Percentiles rank a stretch among this genome's conserved stretches.
Evolutionary conservation across 2,329 filamentous ascomycete genomes (phyloP).

Genomic region (Ophiostoma novo-ulmi): DNA sequence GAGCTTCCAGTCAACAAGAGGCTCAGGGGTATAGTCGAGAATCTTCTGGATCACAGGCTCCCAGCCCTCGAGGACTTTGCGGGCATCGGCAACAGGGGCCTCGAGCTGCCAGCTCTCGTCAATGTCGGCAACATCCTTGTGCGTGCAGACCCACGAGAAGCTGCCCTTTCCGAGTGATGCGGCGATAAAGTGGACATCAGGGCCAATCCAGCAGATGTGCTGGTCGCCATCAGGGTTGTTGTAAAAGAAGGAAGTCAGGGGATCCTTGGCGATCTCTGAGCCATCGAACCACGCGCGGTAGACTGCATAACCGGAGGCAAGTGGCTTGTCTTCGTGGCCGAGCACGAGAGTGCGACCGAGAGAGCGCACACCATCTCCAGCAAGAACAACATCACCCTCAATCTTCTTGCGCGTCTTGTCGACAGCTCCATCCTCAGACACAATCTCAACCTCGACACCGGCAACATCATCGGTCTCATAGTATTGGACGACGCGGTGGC

Average conservation of each 20-base stretch:
- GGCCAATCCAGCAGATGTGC: slow-evolving; percentile 49
- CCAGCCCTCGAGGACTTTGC: slow-evolving; percentile 43
- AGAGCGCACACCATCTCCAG: slow-evolving; percentile 47
- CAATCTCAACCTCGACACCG: slow-evolving; percentile 43
- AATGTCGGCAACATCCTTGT: slow-evolving; percentile 44
- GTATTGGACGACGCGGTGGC: slow-evolving; percentile 45
- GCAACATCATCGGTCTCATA: slow-evolving; percentile 45
- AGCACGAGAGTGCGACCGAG: slow-evolving; percentile 43
- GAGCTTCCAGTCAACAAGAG: slow-evolving; percentile 39
- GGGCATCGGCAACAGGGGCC: slow-evolving; percentile 39
- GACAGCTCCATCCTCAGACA: background rate
- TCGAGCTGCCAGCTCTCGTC: slow-evolving; percentile 44
- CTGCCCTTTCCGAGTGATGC: slow-evolving; percentile 48
- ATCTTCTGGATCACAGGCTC: slow-evolving; percentile 44
- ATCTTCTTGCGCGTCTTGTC: background rate
- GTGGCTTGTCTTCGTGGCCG: slow-evolving; percentile 42
- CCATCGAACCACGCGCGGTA: slow-evolving; percentile 44
- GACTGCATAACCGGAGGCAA: slow-evolving; percentile 43
- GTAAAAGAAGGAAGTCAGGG: slow-evolving; percentile 26
- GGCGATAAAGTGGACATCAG: slow-evolving; percentile 49
- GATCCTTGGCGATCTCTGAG: slow-evolving; percentile 27
- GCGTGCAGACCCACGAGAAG: slow-evolving; percentile 52
- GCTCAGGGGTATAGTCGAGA: slow-evolving; percentile 39
- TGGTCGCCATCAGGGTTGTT: slow-evolving; percentile 41
- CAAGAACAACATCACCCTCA: slow-evolving; percentile 44